These are phyloP conservation scores for Penicillium frequentans DNA, from an alignment of 2,329 filamentous ascomycete genomes.

Conservation along the genomic window DNA sequence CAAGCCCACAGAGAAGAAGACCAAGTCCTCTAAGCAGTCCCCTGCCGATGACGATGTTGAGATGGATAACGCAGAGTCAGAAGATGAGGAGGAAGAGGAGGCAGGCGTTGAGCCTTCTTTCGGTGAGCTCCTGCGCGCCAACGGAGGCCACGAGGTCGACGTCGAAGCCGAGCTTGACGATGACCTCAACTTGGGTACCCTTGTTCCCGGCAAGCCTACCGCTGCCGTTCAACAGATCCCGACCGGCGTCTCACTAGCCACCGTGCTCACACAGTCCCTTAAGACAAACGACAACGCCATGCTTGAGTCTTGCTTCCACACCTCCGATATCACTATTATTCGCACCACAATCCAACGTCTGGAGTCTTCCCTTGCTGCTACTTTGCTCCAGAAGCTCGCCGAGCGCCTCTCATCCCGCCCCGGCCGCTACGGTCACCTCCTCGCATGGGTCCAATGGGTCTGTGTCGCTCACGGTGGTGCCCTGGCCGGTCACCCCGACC, in stretches of 20 bases:
- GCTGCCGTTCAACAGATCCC: conserved; percentile 57
- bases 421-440: conserved; percentile 83
- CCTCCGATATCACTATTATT: conserved; percentile 72
- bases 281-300: conserved; percentile 87
- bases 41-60: conserved; percentile 41
- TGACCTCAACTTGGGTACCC: conserved; percentile 43
- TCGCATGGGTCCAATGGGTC: conserved; percentile 96
- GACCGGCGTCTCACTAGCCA: conserved; percentile 78
- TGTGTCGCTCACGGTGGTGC: conserved; percentile 90
- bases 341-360: conserved; percentile 87
- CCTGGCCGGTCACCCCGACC: conserved; percentile 79
- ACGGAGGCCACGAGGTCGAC: conserved; percentile 72
- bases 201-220: conserved; percentile 47
- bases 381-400: conserved; percentile 78
- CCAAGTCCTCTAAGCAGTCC: conserved; percentile 19
- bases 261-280: conserved; percentile 89
- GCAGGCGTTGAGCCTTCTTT: conserved; percentile 67
- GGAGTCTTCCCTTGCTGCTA: conserved; percentile 77
- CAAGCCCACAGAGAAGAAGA: conserved; percentile 23
- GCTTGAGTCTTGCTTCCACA: conserved; percentile 88
- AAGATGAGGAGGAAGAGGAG: conserved; percentile 37
- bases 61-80: conserved; percentile 37
- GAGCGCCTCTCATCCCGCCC: conserved; percentile 84
- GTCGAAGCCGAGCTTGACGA: conserved; percentile 58
- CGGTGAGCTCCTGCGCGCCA: conserved; percentile 75